Percentiles rank a stretch among this genome's conserved stretches.
phyloP scores from a whole-genome alignment of 106 monocot genomes.

The Dendrobium officinale region DNA sequence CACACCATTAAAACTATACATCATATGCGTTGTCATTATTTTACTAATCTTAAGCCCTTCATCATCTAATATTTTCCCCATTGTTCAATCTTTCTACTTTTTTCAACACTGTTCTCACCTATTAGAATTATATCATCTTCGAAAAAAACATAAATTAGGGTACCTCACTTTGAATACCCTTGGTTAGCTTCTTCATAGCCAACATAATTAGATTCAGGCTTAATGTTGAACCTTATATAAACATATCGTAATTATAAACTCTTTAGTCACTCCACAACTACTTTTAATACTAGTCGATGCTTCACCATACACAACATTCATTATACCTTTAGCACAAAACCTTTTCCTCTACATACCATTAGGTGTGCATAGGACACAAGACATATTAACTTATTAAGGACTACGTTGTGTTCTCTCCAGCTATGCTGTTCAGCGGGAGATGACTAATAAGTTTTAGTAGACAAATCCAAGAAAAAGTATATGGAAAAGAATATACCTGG shows the following conservation, averaged over 20 bases:
- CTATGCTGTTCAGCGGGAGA: not conserved
- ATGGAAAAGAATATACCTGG: conserved; percentile 38
- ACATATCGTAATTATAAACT: not conserved
- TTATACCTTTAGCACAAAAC: not conserved
- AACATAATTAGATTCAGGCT: not conserved
- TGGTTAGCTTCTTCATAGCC: not conserved
- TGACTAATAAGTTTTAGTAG: not conserved
- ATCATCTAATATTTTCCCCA: not conserved
- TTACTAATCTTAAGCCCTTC: not conserved
- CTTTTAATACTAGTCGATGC: not conserved
- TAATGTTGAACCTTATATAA: not conserved
- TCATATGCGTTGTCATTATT: not conserved
- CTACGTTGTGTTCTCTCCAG: no score
- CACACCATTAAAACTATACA: not conserved
- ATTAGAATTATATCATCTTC: not conserved
- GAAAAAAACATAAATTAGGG: not conserved
- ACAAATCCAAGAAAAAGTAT: not conserved
- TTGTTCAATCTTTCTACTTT: not conserved
- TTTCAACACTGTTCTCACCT: not conserved
- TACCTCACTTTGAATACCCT: not conserved
- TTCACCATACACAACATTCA: not conserved
- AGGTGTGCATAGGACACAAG: no score
- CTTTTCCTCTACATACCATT: not conserved
- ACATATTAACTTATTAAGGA: no score
- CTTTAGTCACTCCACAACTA: not conserved